A percentile compares a stretch with the other conserved stretches of the same genome.
These are phyloP conservation scores for Climacium dendroides DNA, from an alignment of 225 moss, liverwort and hornwort genomes.

Conservation along the genomic window DNA sequence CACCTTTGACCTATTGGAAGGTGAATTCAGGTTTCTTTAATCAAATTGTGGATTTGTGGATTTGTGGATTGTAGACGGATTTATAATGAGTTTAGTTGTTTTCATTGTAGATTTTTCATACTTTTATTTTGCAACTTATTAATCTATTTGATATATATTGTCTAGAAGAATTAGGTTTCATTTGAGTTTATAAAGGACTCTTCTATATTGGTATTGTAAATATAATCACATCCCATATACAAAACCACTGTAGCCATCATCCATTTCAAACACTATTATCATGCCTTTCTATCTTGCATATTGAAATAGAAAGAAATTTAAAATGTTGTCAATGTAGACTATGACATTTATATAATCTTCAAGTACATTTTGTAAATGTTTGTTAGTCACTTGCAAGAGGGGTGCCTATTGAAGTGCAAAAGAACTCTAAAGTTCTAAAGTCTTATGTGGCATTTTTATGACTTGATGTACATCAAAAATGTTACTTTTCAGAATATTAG, in stretches of 20 bases:
- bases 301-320: background rate
- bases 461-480: no score
- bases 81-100: background rate
- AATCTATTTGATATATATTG: background rate
- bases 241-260: no score
- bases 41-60: no score
- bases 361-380: no score
- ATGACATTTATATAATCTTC: background rate
- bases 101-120: background rate
- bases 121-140: background rate
- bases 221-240: background rate
- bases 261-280: background rate
- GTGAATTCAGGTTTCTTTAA: no score
- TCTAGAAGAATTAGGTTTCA: background rate
- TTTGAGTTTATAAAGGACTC: accelerated
- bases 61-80: background rate
- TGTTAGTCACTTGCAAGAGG: no score
- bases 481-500: no score
- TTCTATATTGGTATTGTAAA: background rate
- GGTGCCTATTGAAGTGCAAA: no score
- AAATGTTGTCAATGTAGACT: background rate
- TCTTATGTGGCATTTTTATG: no score
- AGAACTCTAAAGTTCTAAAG: no score
- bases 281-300: background rate
- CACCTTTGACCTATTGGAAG: background rate